Evolutionary conservation across 2,329 filamentous ascomycete genomes (phyloP), one percentile per base, ranked within the genome.

Genomic region (Elsinoe perseae): DNA sequence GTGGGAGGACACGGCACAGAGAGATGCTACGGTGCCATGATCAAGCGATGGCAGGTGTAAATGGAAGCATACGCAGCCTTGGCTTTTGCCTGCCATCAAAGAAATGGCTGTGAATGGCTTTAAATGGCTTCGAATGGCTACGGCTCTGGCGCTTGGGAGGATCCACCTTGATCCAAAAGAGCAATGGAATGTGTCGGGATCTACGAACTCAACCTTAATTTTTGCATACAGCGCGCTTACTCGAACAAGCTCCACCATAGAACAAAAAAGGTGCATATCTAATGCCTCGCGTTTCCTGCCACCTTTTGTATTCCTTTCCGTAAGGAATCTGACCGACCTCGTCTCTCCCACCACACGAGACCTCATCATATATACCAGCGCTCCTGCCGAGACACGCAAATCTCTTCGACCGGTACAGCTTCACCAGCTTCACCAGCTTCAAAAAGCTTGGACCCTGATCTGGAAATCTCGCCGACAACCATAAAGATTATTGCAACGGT

Each of bases 391-490:
- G 48, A 52, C 14, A 52, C 30, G 38, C 32, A 52, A 52, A 52
- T 52, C 38, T 38, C 28, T n/a, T n/a, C 48, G 28, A 52, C 28
- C 48, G 48, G 48, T 38, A 16, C 48, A 34, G 28, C 10, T 34
- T 23, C 18, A 36, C 20, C 48, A 34, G 28, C 10, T 34, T 23
- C 18, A 36, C 16, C 27, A 32, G 27, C 46, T 28, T 32, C 46
- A 38, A 28, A n/a, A 52, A 38, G 28, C 32, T 52, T 25, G 32
- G 48, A 28, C 28, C 16, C 30, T 52, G 28, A 32, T 52, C 48
- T 32, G 48, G 48, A 52, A 52, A 52, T 52, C 48, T 52, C 48
- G 28, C 48, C 48, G 48, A 32, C 48, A 25, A 34, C 48, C 48
- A 52, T 12, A 52, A 27, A 38, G 30, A 52, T 38, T 52, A 38